Evolutionary conservation across 73 alveolate species (phyloP), one percentile per base, ranked within the genome.

Genomic region (Urostyla sp.): DNA sequence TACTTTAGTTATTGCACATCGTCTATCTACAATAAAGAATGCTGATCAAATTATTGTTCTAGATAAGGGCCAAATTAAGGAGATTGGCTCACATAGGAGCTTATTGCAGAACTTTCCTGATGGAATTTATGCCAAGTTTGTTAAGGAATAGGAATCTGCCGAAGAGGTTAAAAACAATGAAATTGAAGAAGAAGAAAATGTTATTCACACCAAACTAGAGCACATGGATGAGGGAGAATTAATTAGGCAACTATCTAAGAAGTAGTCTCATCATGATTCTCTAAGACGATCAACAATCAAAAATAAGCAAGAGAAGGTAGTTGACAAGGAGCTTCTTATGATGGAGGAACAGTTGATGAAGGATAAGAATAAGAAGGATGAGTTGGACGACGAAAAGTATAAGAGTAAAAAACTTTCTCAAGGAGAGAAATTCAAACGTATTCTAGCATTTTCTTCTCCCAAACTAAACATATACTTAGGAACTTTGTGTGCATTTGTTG

Each of bases 11-110:
- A 88, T 95, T n/a, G 98, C 99, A 0, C 99, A 95, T 80, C 88
- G 99, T 40, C 89, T 95, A 55, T 91, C 98, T 15, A 93, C 99
- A 10, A 95, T 95, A 60, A 95, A 79, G 49, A 85, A 93, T 80
- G 91, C 98, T 16, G 98, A 95, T 63, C 77, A 88, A 75, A 95
- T 95, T 40, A 81, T 95, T 45, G 99, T 95, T 10, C 72, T 95
- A 69, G 76, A 85, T 54, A 79, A 73, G 21, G 99, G 99, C n/a
- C 84, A 87, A 66, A 73, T 92, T 34, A 87, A 87, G 38, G 99
- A 95, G 67, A 80, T 59, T 15, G 99, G 99, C 37, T 76, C 75
- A 60, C 99, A 95, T 81, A 84, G 87, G 6, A 93, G 90, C 28
- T 86, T 95, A 18, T 57, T 90, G 48, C 44, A 67, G 24, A 58